These are phyloP conservation scores for Solanum rostratum DNA, from an alignment of 257 asterid species.

Conservation along the genomic window DNA sequence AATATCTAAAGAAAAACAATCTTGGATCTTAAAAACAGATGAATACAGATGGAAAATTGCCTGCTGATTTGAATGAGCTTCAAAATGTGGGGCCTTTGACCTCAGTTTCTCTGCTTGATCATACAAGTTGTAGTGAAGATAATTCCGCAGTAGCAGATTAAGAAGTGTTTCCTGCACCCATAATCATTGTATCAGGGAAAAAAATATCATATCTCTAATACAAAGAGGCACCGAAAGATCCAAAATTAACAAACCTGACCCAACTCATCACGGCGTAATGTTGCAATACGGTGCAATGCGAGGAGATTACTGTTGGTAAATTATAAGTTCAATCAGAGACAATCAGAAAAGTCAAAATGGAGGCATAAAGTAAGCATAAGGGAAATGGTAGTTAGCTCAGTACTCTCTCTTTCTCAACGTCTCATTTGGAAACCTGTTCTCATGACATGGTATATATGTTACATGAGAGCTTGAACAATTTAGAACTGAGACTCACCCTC, in stretches of 20 bases:
- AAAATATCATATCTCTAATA: neutral
- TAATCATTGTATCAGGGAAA: neutral
- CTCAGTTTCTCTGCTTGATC: conserved; percentile 96
- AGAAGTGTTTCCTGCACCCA: conserved; percentile 76
- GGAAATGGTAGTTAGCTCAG: neutral
- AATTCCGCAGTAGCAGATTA: conserved; percentile 71
- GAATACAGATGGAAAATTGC: conserved; percentile 17
- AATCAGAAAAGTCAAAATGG: neutral
- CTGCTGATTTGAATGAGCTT: conserved; percentile 97
- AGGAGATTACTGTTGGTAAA: conserved; percentile 55
- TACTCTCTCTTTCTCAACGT: neutral
- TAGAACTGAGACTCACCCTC: conserved; percentile 46
- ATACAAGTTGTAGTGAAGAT: conserved; percentile 80
- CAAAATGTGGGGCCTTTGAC: conserved; percentile 94
- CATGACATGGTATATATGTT: neutral
- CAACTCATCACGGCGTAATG: conserved; percentile 85
- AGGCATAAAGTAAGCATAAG: neutral
- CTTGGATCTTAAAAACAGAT: neutral
- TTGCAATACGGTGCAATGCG: conserved; percentile 84
- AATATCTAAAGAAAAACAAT: neutral
- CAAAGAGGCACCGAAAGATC: neutral
- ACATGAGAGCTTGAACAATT: neutral
- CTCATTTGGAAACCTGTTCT: neutral
- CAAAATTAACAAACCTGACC: conserved; percentile 65
- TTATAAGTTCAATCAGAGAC: conserved; percentile 5